These are phyloP conservation scores for Salicornia ramosissima DNA, from an alignment of 148 eudicot species.

Conservation along the genomic window DNA sequence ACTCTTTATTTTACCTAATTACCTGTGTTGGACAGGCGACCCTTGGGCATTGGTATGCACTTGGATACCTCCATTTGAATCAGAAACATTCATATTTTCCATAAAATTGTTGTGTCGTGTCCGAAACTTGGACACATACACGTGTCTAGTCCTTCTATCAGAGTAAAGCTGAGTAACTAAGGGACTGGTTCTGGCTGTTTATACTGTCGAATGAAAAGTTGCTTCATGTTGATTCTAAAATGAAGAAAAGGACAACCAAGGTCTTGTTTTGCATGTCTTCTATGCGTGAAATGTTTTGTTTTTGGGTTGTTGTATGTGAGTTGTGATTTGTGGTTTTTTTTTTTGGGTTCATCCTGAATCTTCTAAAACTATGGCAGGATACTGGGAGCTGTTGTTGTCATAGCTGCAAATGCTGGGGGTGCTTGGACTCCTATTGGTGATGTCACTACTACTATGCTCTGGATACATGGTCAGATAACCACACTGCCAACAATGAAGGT, in stretches of 20 bases:
- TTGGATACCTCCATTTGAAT: too few species aligned
- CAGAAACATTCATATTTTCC: too few species aligned
- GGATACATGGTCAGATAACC: slow-evolving; percentile 99
- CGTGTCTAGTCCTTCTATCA: background rate
- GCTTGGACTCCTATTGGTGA: slow-evolving; percentile 99
- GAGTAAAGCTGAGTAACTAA: background rate
- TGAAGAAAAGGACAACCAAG: background rate
- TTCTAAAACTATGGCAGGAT: slow-evolving; percentile 45
- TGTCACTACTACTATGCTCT: slow-evolving; percentile 95
- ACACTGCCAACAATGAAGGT: slow-evolving; percentile 91
- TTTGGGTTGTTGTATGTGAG: too few species aligned
- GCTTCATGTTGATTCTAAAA: background rate
- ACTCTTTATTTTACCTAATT: too few species aligned
- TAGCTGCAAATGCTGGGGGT: slow-evolving; percentile 99
- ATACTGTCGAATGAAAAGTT: background rate
- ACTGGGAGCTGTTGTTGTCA: slow-evolving; percentile 92
- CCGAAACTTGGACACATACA: too few species aligned
- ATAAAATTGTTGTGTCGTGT: too few species aligned
- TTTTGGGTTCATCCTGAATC: slow-evolving; percentile 1
- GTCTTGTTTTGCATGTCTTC: background rate
- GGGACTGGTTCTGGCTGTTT: background rate
- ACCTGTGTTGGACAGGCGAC: too few species aligned
- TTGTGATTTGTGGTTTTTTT: background rate
- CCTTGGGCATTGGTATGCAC: too few species aligned
- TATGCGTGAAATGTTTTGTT: background rate